Evolutionary conservation across 75 land plant genomes (phyloP).

Genomic region (Ceratopteris richardii): DNA sequence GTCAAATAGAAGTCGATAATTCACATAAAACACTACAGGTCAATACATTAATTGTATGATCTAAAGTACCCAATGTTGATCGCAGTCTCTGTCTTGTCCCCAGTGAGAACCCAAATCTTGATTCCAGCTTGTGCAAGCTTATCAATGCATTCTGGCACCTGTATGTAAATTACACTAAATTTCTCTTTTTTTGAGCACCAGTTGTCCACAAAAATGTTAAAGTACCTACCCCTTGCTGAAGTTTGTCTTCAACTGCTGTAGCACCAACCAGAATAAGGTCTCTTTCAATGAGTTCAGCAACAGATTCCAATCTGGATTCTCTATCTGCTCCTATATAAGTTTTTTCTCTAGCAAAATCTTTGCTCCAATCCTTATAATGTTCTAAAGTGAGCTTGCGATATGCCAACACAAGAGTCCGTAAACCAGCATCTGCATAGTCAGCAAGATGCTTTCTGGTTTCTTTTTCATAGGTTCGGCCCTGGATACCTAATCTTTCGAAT

Average conservation of each 20-base stretch:
- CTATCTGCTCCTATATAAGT: constrained; percentile 48
- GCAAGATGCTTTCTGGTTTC: constrained; percentile 49
- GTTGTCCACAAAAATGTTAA: too few species aligned
- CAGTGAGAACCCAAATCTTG: constrained; percentile 75
- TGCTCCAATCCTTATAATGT: constrained; percentile 43
- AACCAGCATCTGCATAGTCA: constrained; percentile 69
- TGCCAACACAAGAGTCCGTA: constrained; percentile 68
- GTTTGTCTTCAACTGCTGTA: constrained; percentile 43
- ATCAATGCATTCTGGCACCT: constrained; percentile 71
- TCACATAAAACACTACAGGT: too few species aligned
- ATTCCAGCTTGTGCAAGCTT: constrained; percentile 71
- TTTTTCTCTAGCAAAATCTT: constrained; percentile 34
- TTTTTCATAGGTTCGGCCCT: constrained; percentile 39
- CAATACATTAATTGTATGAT: too few species aligned
- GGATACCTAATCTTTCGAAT: constrained; percentile 54
- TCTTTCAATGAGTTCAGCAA: constrained; percentile 40
- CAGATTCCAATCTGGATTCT: constrained; percentile 42
- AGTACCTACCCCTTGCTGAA: constrained; percentile 35
- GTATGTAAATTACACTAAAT: not conserved
- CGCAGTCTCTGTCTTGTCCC: constrained; percentile 80
- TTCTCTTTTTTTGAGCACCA: not conserved
- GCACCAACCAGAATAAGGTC: constrained; percentile 37
- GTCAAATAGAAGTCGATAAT: not conserved
- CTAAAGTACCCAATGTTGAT: constrained; percentile 63
- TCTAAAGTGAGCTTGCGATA: constrained; percentile 53